These are phyloP conservation scores for Cutaneotrichosporon sp. DNA, from an alignment of 1,284 basidiomycete genomes.

Conservation along the genomic window DNA sequence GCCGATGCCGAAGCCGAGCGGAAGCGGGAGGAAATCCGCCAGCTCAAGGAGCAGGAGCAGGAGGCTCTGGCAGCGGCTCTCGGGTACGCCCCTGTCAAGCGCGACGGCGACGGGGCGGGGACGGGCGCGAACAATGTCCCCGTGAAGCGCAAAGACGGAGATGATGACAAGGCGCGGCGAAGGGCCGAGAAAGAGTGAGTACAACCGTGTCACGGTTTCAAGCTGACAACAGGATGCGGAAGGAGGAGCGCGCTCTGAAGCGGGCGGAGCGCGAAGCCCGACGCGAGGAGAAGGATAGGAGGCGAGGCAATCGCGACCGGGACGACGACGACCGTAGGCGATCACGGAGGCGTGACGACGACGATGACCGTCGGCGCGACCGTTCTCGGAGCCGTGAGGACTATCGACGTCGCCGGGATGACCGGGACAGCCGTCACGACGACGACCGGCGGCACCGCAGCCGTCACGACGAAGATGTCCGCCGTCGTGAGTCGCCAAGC, in stretches of 20 bases:
- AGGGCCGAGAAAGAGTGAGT: slow-evolving; percentile 51
- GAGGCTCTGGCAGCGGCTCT: slow-evolving; percentile 79
- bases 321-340: slow-evolving; percentile 9
- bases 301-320: slow-evolving; percentile 13
- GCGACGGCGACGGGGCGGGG: slow-evolving; percentile 23
- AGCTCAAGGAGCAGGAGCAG: slow-evolving; percentile 80
- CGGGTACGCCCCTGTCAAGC: slow-evolving; percentile 54
- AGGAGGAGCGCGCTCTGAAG: slow-evolving; percentile 48
- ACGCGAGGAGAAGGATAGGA: not conserved
- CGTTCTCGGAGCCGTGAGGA: not conserved
- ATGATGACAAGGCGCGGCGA: slow-evolving; percentile 45
- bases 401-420: not conserved
- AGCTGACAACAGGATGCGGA: slow-evolving; percentile 32
- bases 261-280: slow-evolving; percentile 27
- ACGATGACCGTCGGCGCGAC: not conserved
- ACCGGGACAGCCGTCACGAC: not conserved
- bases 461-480: not conserved
- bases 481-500: not conserved
- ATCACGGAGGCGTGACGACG: slow-evolving; percentile 2
- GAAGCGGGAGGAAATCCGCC: slow-evolving; percentile 65
- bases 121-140: slow-evolving; percentile 42
- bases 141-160: slow-evolving; percentile 38
- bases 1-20: slow-evolving; percentile 48
- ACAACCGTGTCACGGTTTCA: slow-evolving; percentile 25
- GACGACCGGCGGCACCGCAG: not conserved